These are phyloP conservation scores for Leishmania tarentolae DNA, from an alignment of 208 protist genomes.

Conservation along the genomic window DNA sequence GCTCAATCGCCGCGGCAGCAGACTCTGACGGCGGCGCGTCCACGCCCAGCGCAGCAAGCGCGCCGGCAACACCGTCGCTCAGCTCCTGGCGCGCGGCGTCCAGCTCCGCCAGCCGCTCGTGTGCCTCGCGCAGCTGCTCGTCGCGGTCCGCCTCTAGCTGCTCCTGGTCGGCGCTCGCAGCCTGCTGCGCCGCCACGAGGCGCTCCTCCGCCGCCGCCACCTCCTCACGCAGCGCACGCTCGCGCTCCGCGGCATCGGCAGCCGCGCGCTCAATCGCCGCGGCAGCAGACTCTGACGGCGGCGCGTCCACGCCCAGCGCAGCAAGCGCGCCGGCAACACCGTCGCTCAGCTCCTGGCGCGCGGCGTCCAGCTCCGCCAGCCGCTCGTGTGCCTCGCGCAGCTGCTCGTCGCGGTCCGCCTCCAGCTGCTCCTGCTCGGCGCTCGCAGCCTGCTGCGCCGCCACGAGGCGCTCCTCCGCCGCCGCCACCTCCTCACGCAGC, in stretches of 20 bases:
- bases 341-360: neutral
- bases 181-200: too few species aligned
- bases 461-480: neutral
- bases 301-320: slow-evolving; percentile 12
- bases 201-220: neutral
- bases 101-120: too few species aligned
- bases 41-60: too few species aligned
- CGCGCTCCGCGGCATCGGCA: slow-evolving; percentile 19
- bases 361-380: neutral
- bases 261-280: slow-evolving; percentile 13
- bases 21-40: too few species aligned
- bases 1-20: neutral
- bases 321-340: neutral
- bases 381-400: neutral
- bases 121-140: too few species aligned
- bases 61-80: too few species aligned
- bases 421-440: slow-evolving; percentile 10
- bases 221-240: slow-evolving; percentile 9
- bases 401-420: neutral
- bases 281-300: neutral
- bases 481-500: slow-evolving; percentile 1
- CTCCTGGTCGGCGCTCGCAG: too few species aligned
- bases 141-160: too few species aligned
- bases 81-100: too few species aligned
- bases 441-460: slow-evolving; percentile 3